Evolutionary conservation across 352 stramenopile species (phyloP).

Genomic region (Phytophthora pistaciae): DNA sequence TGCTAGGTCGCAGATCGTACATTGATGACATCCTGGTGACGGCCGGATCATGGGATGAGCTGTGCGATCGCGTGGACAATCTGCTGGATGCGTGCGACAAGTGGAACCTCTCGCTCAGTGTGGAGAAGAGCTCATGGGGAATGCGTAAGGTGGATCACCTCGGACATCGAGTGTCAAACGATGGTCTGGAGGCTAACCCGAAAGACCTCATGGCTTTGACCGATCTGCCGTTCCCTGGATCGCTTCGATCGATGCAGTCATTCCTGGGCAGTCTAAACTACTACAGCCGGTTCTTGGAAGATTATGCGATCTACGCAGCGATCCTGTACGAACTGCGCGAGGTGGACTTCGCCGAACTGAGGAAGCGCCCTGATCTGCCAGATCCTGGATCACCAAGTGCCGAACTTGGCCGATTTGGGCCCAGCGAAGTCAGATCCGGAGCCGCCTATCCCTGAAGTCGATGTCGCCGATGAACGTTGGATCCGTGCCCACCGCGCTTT

Average conservation of each 20-base stretch:
- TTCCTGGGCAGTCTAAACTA: slow-evolving; percentile 33
- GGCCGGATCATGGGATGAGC: no score
- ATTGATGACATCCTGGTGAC: no score
- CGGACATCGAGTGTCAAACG: background rate
- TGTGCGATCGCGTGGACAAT: no score
- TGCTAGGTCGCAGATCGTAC: no score
- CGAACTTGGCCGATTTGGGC: background rate
- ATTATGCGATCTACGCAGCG: no score
- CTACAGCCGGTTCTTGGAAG: slow-evolving; percentile 18
- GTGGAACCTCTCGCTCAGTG: no score
- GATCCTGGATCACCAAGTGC: background rate
- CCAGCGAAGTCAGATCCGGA: background rate
- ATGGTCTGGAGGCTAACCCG: slow-evolving; percentile 17
- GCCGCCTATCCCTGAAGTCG: background rate
- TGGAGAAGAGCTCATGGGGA: no score
- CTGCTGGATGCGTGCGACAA: slow-evolving; percentile 1
- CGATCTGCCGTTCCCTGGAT: slow-evolving; percentile 18
- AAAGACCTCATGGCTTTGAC: slow-evolving; percentile 10
- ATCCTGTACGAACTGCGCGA: no score
- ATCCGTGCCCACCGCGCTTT: background rate
- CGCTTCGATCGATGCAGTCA: background rate
- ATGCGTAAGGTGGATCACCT: no score
- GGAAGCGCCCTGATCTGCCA: background rate
- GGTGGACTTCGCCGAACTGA: background rate
- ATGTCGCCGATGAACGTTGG: background rate